A percentile compares a stretch with the other conserved stretches of the same genome.
Evolutionary conservation across 2,329 filamentous ascomycete species (phyloP).

Genomic region (Venturia carpophila): DNA sequence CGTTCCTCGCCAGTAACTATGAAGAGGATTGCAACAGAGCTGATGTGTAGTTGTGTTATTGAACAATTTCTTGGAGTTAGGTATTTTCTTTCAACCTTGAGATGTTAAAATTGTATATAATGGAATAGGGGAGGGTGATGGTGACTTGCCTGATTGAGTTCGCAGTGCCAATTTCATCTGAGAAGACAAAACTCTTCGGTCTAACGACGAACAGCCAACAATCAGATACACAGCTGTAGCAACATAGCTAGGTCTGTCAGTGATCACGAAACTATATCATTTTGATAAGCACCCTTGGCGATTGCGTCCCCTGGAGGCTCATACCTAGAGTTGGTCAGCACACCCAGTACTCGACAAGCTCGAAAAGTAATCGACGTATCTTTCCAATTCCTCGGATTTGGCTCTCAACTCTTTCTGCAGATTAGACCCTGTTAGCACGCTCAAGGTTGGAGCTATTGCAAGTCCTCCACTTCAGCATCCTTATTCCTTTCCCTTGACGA

Average conservation of each 20-base stretch:
- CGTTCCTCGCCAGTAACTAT: not conserved
- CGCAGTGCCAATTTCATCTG: not conserved
- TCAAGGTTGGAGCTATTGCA: not conserved
- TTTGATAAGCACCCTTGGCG: not conserved
- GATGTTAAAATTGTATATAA: not conserved
- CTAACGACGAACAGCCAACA: not conserved
- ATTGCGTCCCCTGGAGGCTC: not conserved
- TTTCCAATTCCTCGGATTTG: not conserved
- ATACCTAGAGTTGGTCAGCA: not conserved
- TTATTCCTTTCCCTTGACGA: not conserved
- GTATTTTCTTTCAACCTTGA: not conserved
- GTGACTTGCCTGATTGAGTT: not conserved
- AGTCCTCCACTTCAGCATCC: not conserved
- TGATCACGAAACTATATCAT: not conserved
- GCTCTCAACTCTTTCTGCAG: not conserved
- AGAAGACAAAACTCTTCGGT: not conserved
- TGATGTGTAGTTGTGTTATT: not conserved
- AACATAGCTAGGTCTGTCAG: not conserved
- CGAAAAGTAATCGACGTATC: not conserved
- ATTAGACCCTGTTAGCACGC: not conserved
- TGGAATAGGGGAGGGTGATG: not conserved
- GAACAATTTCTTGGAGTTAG: not conserved
- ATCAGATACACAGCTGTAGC: not conserved
- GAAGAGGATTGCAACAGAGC: not conserved
- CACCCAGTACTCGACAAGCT: not conserved